Evolutionary conservation across 306 rosid species (phyloP), one percentile per base, ranked within the genome.

Genomic region (Cucurbita moschata): DNA sequence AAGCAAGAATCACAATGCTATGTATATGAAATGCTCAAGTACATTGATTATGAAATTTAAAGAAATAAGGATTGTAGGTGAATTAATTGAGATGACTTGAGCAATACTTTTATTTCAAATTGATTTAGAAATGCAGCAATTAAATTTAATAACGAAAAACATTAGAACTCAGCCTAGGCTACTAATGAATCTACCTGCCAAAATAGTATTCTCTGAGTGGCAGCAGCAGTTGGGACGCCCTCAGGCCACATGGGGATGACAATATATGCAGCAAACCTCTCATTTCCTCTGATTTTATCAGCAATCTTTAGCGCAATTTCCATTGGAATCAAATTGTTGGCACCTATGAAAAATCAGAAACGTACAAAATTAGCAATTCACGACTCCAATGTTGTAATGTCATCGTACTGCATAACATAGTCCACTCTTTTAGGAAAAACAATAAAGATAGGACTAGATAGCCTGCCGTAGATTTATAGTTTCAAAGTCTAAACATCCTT

Each of bases 231-330:
- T 40, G 99, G 99, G 82, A 80, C 90, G 79, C 99, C 99, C 85
- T 94, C 99, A 0, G 99, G 99, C 99, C 99, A 94, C 99, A 94
- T 94, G 56, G 97, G 99, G 78, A 94, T 91, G 75, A 94, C 84
- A 66, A 94, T 88, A 86, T 94, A 94, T 15, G 77, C 99, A 43
- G 97, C 91, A 74, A 94, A 94, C 75, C 99, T 88, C 88, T 94
- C 90, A 47, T 89, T 86, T 77, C 96, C 96, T 84, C 82, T 88
- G 77, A 94, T 91, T 81, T 94, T 94, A 18, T 82, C 87, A 30
- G 97, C 96, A 77, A 94, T 89, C 88, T 94, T 94, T 42, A 94
- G 88, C 3, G 99, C 95, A 66, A 94, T 94, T 84, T 94, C 99
- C 91, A 91, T 91, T 2, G 99, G 99, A 74, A 94, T 94, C 84